phyloP scores from a whole-genome alignment of 345 rosid species.

The Citrus unshiu region DNA sequence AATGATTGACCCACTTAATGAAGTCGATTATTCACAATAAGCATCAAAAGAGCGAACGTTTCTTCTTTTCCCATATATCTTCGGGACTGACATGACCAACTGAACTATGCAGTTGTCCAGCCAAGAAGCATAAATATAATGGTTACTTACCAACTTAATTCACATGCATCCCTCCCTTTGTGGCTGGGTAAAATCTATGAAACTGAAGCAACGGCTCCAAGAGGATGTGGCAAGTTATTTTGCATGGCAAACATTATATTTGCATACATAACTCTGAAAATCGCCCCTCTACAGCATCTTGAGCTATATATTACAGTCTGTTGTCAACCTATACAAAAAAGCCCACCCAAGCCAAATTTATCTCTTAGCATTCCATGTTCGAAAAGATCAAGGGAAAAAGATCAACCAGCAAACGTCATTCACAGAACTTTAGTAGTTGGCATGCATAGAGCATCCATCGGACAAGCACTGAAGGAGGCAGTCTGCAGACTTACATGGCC shows the following conservation, averaged over 20 bases:
- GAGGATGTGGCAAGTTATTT: constrained; percentile 9
- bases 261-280: constrained; percentile 31
- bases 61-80: neutral
- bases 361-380: constrained; percentile 36
- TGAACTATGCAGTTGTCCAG: neutral
- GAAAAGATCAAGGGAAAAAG: constrained; percentile 25
- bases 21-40: neutral
- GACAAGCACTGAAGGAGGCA: constrained; percentile 16
- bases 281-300: constrained; percentile 23
- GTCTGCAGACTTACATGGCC: constrained; percentile 25
- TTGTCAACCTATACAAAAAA: constrained; percentile 57
- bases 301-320: constrained; percentile 42
- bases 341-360: constrained; percentile 32
- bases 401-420: constrained; percentile 50
- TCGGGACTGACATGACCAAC: neutral
- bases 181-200: neutral
- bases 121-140: neutral
- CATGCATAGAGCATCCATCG: constrained; percentile 25
- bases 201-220: neutral
- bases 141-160: neutral
- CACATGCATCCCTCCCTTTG: neutral
- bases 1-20: neutral
- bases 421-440: constrained; percentile 28
- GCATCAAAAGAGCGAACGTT: neutral
- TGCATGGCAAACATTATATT: constrained; percentile 13